Percentiles rank a stretch among this genome's conserved stretches.
phyloP scores from a whole-genome alignment of 208 protist species.

The Acanthamoeba triangularis region DNA sequence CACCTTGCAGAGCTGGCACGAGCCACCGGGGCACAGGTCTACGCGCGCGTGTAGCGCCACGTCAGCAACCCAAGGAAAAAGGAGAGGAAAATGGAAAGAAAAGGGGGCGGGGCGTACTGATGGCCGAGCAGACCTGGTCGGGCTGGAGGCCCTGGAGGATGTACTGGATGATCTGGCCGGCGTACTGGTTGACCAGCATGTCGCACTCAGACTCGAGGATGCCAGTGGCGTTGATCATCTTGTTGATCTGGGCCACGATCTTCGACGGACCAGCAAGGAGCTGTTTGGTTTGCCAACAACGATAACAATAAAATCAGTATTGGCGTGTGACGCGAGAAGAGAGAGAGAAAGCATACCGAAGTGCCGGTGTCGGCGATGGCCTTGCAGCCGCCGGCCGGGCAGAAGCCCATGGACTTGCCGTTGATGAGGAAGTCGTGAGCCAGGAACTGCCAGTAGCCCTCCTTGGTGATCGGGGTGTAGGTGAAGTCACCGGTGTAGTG shows the following conservation, averaged over 20 bases:
- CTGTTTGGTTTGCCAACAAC: not conserved
- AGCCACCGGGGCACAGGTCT: constrained; percentile 8
- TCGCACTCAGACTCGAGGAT: not conserved
- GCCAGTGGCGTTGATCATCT: constrained; percentile 30
- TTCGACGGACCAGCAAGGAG: not conserved
- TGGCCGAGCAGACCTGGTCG: not conserved
- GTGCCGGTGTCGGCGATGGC: constrained; percentile 15
- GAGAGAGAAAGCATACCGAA: not conserved
- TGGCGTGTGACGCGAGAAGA: not conserved
- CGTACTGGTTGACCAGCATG: constrained; percentile 6
- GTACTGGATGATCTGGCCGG: constrained; percentile 22
- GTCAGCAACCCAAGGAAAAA: not conserved
- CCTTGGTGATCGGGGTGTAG: constrained; percentile 20
- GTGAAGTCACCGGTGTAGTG: constrained; percentile 18
- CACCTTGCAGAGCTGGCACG: not conserved
- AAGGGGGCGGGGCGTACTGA: not conserved
- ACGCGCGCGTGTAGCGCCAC: not conserved
- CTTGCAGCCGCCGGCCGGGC: constrained; percentile 1
- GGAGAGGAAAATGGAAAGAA: too few species aligned
- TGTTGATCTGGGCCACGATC: constrained; percentile 19
- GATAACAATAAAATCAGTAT: not conserved
- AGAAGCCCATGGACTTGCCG: not conserved
- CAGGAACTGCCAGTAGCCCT: constrained; percentile 27
- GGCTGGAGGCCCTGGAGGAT: constrained; percentile 11
- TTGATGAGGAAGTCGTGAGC: constrained; percentile 37